Base-by-base conservation (phyloP, 2,329 filamentous ascomycete species). In the Penicillium sp. region DNA sequence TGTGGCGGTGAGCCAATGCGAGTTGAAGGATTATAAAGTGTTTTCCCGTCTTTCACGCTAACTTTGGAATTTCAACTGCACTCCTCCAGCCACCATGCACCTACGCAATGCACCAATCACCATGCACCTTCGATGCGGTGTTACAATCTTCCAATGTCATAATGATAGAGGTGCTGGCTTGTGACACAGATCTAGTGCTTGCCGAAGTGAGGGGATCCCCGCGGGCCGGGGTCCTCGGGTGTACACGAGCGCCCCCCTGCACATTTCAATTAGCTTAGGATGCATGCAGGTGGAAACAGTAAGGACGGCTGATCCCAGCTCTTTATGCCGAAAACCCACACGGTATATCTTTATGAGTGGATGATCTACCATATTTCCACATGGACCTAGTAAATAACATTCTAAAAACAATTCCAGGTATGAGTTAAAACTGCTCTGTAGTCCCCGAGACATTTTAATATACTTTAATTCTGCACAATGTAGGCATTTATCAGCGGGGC, bases 191-290 rank as follows among this genome's bases (percentile, higher is more conserved):
- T 27, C 24, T 27, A 27, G 5, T 27, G 8, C 24, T 4, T 27
- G 3, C 24, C 24, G 4, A 27, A 6, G 4, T 5, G 24, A 27
- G 24, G 24, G 24, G 24, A 27, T 27, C 24, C 24, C 55, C 57
- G 55, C 57, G 57, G 57, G 39, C 54, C 54, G 52, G 45, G 51
- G 54, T 34, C 51, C 36, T 54, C 47, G 56, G 53, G 21, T 38
- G 50, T 52, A 43, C 18, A 16, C 13, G 31, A 7, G 31, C 31
- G 13, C 13, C 31, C 13, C 31, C 31, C 31, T 34, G 10, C 24
- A 8, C 24, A 5, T 27, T 2, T 27, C 24, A 4, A 27, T 18
- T 18, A 27, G 24, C 8, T 5, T 27, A 27, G 24, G 24, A 4
- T 27, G 1, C 1, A 27, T 27, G 24, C 24, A 27, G 24, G 24